Conservation (phyloP, 805 yeast genomes). For the Kockiozyma suomiensis region DNA sequence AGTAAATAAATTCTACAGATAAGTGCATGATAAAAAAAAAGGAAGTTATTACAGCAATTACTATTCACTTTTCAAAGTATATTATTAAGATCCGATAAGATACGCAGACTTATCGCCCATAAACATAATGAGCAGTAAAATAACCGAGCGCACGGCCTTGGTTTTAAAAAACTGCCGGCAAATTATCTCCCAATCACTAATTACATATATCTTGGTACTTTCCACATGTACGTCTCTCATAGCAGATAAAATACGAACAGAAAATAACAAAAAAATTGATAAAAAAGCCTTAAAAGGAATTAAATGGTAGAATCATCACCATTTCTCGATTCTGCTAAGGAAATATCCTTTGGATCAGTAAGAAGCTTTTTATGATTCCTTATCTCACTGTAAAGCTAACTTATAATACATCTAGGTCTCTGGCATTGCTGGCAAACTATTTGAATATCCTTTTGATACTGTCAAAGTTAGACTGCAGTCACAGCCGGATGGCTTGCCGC, state of each 20-base stretch:
- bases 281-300: too few species aligned
- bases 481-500: slow-evolving; percentile 55
- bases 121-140: too few species aligned
- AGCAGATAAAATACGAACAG: background rate
- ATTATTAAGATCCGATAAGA: too few species aligned
- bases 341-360: slow-evolving; percentile 1
- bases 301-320: background rate
- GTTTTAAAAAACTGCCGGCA: too few species aligned
- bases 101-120: too few species aligned
- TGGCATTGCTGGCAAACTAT: slow-evolving; percentile 79
- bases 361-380: background rate
- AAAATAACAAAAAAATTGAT: background rate
- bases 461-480: slow-evolving; percentile 84
- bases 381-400: background rate
- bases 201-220: too few species aligned
- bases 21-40: too few species aligned
- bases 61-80: too few species aligned
- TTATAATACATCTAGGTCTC: slow-evolving; percentile 1
- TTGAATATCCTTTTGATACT: slow-evolving; percentile 93
- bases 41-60: too few species aligned
- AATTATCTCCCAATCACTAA: too few species aligned
- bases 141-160: too few species aligned
- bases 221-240: background rate
- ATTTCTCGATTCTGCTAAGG: slow-evolving; percentile 2
- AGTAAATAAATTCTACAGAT: too few species aligned